Evolutionary conservation across 2,329 filamentous ascomycete species (phyloP).

Genomic region (Bipolaris bicolor): DNA sequence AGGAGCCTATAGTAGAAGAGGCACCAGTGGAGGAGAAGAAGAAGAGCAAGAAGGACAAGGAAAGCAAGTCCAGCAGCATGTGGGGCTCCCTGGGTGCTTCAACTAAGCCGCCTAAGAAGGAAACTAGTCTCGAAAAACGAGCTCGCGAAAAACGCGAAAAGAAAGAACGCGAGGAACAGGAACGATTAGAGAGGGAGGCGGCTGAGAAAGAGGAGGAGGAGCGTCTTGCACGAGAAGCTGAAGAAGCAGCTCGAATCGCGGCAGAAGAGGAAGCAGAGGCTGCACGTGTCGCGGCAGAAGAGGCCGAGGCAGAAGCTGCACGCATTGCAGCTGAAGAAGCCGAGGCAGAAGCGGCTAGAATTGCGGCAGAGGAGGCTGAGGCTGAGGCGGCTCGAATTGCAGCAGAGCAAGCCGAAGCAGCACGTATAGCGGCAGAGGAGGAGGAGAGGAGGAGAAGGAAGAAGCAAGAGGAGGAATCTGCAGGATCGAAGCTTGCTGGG

Average conservation of each 20-base stretch:
- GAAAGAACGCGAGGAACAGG: constrained; percentile 36
- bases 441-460: constrained; percentile 24
- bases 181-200: constrained; percentile 45
- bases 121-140: constrained; percentile 48
- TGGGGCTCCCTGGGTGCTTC: constrained; percentile 30
- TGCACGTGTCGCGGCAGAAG: constrained; percentile 32
- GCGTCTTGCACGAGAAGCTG: constrained; percentile 32
- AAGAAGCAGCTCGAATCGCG: constrained; percentile 33
- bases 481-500: constrained; percentile 38
- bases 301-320: constrained; percentile 27
- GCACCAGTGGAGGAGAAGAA: constrained; percentile 31
- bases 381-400: constrained; percentile 22
- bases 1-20: constrained; percentile 18
- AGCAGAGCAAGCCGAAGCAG: constrained; percentile 19
- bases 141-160: constrained; percentile 35
- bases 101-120: constrained; percentile 34
- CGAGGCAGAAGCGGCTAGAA: constrained; percentile 18
- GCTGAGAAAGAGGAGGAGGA: constrained; percentile 50
- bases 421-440: constrained; percentile 29
- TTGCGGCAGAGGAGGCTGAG: constrained; percentile 23
- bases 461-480: constrained; percentile 30
- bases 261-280: constrained; percentile 27
- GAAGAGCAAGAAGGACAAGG: constrained; percentile 37
- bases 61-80: constrained; percentile 26
- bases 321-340: constrained; percentile 14